Evolutionary conservation across 495 filamentous ascomycete species (phyloP).

Genomic region (Aspergillus indologenus): DNA sequence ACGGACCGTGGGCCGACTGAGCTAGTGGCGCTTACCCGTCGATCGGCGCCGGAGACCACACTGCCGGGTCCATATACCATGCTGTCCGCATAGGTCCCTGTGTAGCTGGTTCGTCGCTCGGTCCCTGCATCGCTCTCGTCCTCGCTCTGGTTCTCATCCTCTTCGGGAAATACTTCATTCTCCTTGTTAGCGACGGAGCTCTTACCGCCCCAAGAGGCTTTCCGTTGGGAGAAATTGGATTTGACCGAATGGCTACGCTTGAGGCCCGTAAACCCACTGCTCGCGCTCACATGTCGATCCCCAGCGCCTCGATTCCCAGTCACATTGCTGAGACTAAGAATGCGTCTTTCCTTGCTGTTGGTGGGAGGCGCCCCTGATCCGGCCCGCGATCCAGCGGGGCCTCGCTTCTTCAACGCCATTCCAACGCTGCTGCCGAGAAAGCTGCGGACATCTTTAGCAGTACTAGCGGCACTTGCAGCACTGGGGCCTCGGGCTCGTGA

Average conservation of each 20-base stretch:
- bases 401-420: slow-evolving; percentile 51
- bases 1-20: slow-evolving; percentile 26
- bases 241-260: slow-evolving; percentile 73
- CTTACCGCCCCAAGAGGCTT: slow-evolving; percentile 69
- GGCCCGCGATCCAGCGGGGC: slow-evolving; percentile 38
- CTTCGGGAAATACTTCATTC: slow-evolving; percentile 56
- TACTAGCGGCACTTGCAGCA: slow-evolving; percentile 36
- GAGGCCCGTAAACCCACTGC: slow-evolving; percentile 46
- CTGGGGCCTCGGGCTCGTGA: slow-evolving; percentile 44
- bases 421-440: slow-evolving; percentile 49
- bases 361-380: slow-evolving; percentile 51
- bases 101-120: slow-evolving; percentile 53
- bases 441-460: slow-evolving; percentile 38
- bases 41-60: slow-evolving; percentile 43
- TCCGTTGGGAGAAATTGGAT: slow-evolving; percentile 60
- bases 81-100: slow-evolving; percentile 47
- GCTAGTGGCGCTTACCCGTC: slow-evolving; percentile 51
- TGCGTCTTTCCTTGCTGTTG: slow-evolving; percentile 59
- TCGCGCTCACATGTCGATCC: slow-evolving; percentile 51
- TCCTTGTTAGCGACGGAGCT: slow-evolving; percentile 55
- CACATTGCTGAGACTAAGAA: slow-evolving; percentile 85
- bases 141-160: slow-evolving; percentile 47
- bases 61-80: slow-evolving; percentile 48
- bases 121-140: slow-evolving; percentile 49
- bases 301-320: slow-evolving; percentile 65